Base-by-base conservation (phyloP, 371 early-diverging fungal species). In the Mortierella sp. region DNA sequence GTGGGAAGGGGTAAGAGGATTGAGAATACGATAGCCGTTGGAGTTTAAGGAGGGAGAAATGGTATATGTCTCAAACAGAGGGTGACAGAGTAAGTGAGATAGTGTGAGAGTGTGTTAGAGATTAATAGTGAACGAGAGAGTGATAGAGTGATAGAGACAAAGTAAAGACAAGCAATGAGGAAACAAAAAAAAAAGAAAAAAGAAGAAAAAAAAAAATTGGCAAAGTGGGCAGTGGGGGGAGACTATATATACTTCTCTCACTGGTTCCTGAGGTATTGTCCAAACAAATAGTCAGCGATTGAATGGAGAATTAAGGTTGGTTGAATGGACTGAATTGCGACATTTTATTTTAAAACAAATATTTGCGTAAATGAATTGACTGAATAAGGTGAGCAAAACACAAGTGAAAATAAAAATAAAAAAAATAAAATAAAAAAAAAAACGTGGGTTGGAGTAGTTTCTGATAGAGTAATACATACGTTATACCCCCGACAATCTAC, bases 191-290 rank as follows among this genome's bases (percentile, higher is more conserved):
- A 45, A 15, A 35, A 53, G 40, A 43, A 64, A 53, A 62, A 53
- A 23, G 31, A n/a, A 57, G 35, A 35, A 42, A 51, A 34, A 62
- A 45, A 40, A 6, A 49, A 59, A 23, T n/a, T n/a, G 54, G 54
- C 29, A 59, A 35, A 43, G 19, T 45, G n/a, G 57, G 59, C 3
- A 37, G 23, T 19, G 12, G 66, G 34, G 29, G 35, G 31, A 40
- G 43, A 15, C 53, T 61, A 43, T 43, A 40, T 45, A 62, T 31
- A 57, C n/a, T 57, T 23, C 4, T 12, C 29, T 13, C 22, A 51
- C 53, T 57, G 13, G 64, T 64, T 64, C 64, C 64, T 64, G 64
- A 64, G 49, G 29, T 61, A 28, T 17, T 49, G 32, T 13, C 4
- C 23, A 28, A 0, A 62, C 17, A 22, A 9, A 49, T 12, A 8